Percentiles rank a stretch among this genome's conserved stretches.
Evolutionary conservation across 2,329 filamentous ascomycete species (phyloP).

Genomic region (Keithomyces neogunnii): DNA sequence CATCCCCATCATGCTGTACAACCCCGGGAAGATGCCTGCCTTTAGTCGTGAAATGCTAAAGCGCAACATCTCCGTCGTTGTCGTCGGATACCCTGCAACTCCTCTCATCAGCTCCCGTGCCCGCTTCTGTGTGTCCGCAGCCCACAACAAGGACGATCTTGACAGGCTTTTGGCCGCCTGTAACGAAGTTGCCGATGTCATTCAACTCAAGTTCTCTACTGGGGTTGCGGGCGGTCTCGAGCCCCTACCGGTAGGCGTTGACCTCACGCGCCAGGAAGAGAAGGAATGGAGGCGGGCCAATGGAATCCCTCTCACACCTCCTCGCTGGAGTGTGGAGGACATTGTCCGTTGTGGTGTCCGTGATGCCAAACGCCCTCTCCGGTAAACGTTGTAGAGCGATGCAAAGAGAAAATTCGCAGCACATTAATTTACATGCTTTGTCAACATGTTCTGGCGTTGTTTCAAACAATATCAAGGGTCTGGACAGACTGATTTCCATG

Average conservation of each 20-base stretch:
- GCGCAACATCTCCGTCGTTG: conserved; percentile 94
- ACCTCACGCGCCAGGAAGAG: conserved; percentile 63
- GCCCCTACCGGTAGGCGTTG: conserved; percentile 63
- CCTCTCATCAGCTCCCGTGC: conserved; percentile 91
- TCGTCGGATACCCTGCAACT: conserved; percentile 94
- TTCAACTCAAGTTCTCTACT: conserved; percentile 96
- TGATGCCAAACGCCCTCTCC: conserved; percentile 65
- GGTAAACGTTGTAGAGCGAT: conserved; percentile 32
- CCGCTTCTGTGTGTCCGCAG: conserved; percentile 89
- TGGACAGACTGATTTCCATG: conserved; percentile 6
- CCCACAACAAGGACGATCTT: conserved; percentile 97
- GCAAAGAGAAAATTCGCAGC: not conserved
- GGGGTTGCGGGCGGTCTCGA: conserved; percentile 84
- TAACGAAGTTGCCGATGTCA: conserved; percentile 82
- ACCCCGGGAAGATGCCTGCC: conserved; percentile 97
- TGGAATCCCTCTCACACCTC: conserved; percentile 62
- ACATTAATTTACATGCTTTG: not conserved
- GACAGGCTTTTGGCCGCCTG: conserved; percentile 84
- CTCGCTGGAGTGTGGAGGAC: conserved; percentile 79
- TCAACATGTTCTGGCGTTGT: conserved; percentile 12
- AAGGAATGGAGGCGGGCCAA: conserved; percentile 54
- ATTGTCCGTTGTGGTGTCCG: conserved; percentile 66
- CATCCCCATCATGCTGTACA: conserved; percentile 88
- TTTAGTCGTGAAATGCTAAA: conserved; percentile 98
- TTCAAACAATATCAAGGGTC: conserved; percentile 7